Evolutionary conservation across 2,329 filamentous ascomycete species (phyloP).

Genomic region (Trichoderma koningiopsis): DNA sequence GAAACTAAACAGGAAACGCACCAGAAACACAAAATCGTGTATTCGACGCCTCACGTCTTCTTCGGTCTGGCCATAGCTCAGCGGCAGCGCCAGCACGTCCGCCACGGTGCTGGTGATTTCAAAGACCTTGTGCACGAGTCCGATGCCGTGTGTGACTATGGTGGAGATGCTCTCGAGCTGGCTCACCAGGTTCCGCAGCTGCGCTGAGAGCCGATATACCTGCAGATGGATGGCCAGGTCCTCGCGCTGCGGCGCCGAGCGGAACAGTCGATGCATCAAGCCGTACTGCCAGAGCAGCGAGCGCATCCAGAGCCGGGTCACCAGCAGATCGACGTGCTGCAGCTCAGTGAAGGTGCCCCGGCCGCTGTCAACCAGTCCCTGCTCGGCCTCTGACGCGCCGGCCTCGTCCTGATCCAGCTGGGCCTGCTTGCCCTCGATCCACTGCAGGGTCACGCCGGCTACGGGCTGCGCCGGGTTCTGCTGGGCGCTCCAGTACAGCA

Average conservation of each 20-base stretch:
- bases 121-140: slow-evolving; percentile 61
- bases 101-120: slow-evolving; percentile 63
- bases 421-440: slow-evolving; percentile 46
- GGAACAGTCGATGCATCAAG: slow-evolving; percentile 43
- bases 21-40: slow-evolving; percentile 56
- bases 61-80: slow-evolving; percentile 41
- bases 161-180: slow-evolving; percentile 43
- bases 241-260: slow-evolving; percentile 40
- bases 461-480: slow-evolving; percentile 31
- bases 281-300: slow-evolving; percentile 47
- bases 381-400: slow-evolving; percentile 36
- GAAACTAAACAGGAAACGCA: slow-evolving; percentile 53
- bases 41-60: slow-evolving; percentile 51
- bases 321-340: slow-evolving; percentile 46
- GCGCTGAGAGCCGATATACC: slow-evolving; percentile 41
- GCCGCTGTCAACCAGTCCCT: slow-evolving; percentile 33
- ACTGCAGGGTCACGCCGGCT: slow-evolving; percentile 39
- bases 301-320: slow-evolving; percentile 46
- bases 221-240: slow-evolving; percentile 46
- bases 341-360: slow-evolving; percentile 40
- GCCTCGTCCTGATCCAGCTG: slow-evolving; percentile 44
- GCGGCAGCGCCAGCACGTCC: slow-evolving; percentile 57
- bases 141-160: slow-evolving; percentile 57
- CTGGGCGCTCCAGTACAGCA: slow-evolving; percentile 42
- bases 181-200: slow-evolving; percentile 43